Base-by-base conservation (phyloP, 305 asterid species). In the Solanum chacoense region DNA sequence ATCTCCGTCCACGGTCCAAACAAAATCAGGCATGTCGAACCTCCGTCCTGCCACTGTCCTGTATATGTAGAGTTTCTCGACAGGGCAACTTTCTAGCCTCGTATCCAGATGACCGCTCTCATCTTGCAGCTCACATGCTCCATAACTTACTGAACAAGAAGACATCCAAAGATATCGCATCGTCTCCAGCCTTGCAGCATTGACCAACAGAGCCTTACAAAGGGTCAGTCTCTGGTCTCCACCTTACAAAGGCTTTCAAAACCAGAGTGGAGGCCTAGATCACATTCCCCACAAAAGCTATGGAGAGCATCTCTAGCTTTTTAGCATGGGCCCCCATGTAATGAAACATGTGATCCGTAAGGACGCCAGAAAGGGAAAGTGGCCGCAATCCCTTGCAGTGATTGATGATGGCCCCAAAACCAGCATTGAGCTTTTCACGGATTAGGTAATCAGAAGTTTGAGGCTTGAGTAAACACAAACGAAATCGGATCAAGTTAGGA, bases 281-380 rank as follows among this genome's bases (percentile, higher is more conserved):
- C 98, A 71, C 95, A 95, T 11, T 95, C 94, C 90, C 99, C 11
- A 98, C 99, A 34, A 97, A 97, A 65, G 98, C 99, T 88, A 96
- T 87, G 31, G 99, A 97, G n/a, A 97, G 98, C 99, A 96, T 97
- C 92, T 97, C 98, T 74, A 96, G 50, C 88, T 94, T 97, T 93
- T 95, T 96, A 50, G 97, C 98, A 35, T 96, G 97, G 88, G 90
- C 92, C 71, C 99, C 98, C 3, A 96, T 97, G 55, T 91, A 93
- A 36, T 71, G 91, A 87, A 97, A 97, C 10, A 95, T 95, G 1
- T 93, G 91, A 85, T 96, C 99, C 0, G 94, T 94, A 18, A 97
- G 96, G 87, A 94, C 96, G 88, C 99, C 98, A 3, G 99, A 80
- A 32, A 97, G n/a, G 87, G 98, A 94, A 75, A 97, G 98, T 29